Base-by-base conservation (phyloP, 2,329 filamentous ascomycete species). In the Penicillium sp. region DNA sequence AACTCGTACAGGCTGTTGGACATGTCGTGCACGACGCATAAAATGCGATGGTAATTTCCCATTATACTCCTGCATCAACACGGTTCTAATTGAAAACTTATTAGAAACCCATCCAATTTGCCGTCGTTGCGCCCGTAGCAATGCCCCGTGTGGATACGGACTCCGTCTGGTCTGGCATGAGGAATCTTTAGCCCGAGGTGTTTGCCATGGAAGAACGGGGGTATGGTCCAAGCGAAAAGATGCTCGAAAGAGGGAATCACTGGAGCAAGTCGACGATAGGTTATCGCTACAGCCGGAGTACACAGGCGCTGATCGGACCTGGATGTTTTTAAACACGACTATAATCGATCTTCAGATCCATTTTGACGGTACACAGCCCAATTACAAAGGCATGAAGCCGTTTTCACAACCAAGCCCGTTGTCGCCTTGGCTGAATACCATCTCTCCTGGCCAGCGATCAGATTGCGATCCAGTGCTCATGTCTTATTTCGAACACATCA, bases 191-290 rank as follows among this genome's bases (percentile, higher is more conserved):
- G 63, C 67, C 7, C 61, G 63, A 35, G 67, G 65, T 2, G 43
- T 70, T 3, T 71, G 65, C 40, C 69, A 70, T 63, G 69, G 67
- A 21, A 50, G 66, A 6, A 42, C 57, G 10, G 65, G 66, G 3
- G 62, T 69, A 31, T 69, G 67, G 65, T 64, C 61, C 6, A 69
- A 69, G 38, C 51, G 49, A 41, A 59, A 52, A 12, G 54, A 56
- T n/a, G 35, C 12, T 17, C 50, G 13, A 21, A 47, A 27, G 25
- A 54, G 13, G 31, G 35, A 49, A 29, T 33, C 40, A 19, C 23
- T 45, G 10, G 19, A 43, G n/a, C 40, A 37, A 29, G 13, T 23
- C 13, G 19, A 35, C 10, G 23, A 27, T 29, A 38, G 19, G 37
- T 23, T 35, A 19, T 15, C 17, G 23, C 40, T n/a, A 35, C 23